A percentile compares a stretch with the other conserved stretches of the same genome.
phyloP scores from a whole-genome alignment of 2,329 filamentous ascomycete genomes.

The Teratosphaeriaceae sp. region DNA sequence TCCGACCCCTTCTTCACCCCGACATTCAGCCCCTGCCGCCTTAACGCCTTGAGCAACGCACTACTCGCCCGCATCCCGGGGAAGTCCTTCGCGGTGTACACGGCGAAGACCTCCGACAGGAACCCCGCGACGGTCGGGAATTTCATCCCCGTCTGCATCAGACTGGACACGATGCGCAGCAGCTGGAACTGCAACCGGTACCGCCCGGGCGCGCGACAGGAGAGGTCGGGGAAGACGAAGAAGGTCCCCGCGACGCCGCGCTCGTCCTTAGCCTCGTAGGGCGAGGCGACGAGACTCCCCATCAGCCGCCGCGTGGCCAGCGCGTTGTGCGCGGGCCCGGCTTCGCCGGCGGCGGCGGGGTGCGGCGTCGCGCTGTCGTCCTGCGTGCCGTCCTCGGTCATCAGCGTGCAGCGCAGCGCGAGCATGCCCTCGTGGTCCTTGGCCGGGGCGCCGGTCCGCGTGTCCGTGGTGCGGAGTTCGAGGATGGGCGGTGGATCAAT shows the following conservation, averaged over 20 bases:
- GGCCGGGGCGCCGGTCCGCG: slow-evolving; percentile 46
- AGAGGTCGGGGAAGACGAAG: slow-evolving; percentile 79
- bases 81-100: slow-evolving; percentile 81
- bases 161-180: slow-evolving; percentile 60
- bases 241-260: slow-evolving; percentile 68
- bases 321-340: slow-evolving; percentile 45
- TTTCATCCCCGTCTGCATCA: slow-evolving; percentile 46
- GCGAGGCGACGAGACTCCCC: slow-evolving; percentile 70
- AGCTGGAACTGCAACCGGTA: slow-evolving; percentile 70
- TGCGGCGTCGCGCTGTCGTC: too few relatives aligned
- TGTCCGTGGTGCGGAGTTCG: slow-evolving; percentile 60
- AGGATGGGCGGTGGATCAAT: slow-evolving; percentile 81
- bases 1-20: slow-evolving; percentile 83
- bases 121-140: slow-evolving; percentile 45
- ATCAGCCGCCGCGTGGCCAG: slow-evolving; percentile 69
- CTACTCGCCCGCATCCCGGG: slow-evolving; percentile 78
- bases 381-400: slow-evolving; percentile 58
- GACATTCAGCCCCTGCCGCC: slow-evolving; percentile 75
- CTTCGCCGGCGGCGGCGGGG: slow-evolving; percentile 46
- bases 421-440: slow-evolving; percentile 57
- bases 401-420: slow-evolving; percentile 65
- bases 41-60: slow-evolving; percentile 63
- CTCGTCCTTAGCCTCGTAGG: slow-evolving; percentile 71
- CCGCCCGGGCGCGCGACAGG: slow-evolving; percentile 68
- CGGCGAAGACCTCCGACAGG: slow-evolving; percentile 66